A percentile compares a stretch with the other conserved stretches of the same genome.
Conservation (phyloP, 2,329 filamentous ascomycete species). For the Neobulgaria alba region DNA sequence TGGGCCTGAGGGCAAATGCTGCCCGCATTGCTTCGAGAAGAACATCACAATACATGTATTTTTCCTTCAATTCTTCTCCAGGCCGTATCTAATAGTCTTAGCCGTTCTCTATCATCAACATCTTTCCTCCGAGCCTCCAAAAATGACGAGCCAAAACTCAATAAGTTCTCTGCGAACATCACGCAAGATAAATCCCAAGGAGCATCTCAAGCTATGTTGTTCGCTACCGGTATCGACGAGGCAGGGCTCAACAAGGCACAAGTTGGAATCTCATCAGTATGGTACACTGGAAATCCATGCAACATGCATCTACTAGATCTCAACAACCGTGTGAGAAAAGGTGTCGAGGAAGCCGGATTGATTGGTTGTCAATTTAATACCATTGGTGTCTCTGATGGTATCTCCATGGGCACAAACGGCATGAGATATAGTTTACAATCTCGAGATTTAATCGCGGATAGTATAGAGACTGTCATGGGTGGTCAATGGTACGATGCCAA, state of each 20-base stretch:
- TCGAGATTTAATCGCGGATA: conserved; percentile 93
- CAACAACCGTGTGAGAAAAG: conserved; percentile 42
- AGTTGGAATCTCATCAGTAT: conserved; percentile 94
- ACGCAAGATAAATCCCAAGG: conserved; percentile 98
- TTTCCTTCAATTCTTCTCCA: conserved; percentile 2
- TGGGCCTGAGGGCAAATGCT: conserved; percentile 21
- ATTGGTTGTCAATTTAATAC: conserved; percentile 98
- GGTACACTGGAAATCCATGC: conserved; percentile 97
- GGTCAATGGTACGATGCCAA: conserved; percentile 99
- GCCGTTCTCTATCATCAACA: conserved; percentile 26
- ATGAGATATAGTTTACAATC: conserved; percentile 96
- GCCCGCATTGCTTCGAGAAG: conserved; percentile 21
- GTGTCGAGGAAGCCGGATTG: conserved; percentile 67
- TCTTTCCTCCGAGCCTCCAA: conserved; percentile 19
- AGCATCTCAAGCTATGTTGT: conserved; percentile 97
- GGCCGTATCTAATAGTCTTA: conserved; percentile 13
- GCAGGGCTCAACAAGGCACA: conserved; percentile 92
- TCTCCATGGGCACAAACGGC: conserved; percentile 95
- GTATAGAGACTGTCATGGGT: conserved; percentile 97
- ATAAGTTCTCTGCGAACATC: conserved; percentile 75
- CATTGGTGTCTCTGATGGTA: conserved; percentile 92
- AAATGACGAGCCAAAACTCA: conserved; percentile 45
- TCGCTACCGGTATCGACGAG: conserved; percentile 82
- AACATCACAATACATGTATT: conserved; percentile 26
- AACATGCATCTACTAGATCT: conserved; percentile 98